phyloP scores from a whole-genome alignment of 2,329 filamentous ascomycete species.

The Trichophaea hybrida region DNA sequence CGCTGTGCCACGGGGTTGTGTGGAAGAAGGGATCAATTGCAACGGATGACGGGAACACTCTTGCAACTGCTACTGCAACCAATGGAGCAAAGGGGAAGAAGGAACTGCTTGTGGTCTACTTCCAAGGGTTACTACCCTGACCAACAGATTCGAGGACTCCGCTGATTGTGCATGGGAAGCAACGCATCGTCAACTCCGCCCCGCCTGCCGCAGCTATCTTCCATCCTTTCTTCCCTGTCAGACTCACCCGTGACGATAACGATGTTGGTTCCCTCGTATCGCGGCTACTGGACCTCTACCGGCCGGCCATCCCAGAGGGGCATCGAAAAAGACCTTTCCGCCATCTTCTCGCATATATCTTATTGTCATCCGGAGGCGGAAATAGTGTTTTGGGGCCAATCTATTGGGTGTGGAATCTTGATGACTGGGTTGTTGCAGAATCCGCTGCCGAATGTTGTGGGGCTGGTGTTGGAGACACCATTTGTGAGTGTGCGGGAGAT shows the following conservation, averaged over 20 bases:
- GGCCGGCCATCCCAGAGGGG: conserved; percentile 57
- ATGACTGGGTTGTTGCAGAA: conserved; percentile 9
- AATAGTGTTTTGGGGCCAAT: conserved; percentile 58
- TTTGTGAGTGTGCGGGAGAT: conserved; percentile 58
- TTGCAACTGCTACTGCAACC: conserved; percentile 10
- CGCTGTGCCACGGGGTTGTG: conserved; percentile 44
- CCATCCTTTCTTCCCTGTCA: conserved; percentile 29
- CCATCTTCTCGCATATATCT: conserved; percentile 37
- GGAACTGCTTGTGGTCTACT: conserved; percentile 35
- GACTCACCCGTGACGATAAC: conserved; percentile 27
- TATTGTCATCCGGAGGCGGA: conserved; percentile 25
- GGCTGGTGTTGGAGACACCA: conserved; percentile 59
- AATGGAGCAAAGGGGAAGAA: conserved; percentile 16
- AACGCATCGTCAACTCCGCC: conserved; percentile 37
- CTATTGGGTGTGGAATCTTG: conserved; percentile 58
- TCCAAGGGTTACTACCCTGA: conserved; percentile 33
- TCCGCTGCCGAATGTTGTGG: conserved; percentile 28
- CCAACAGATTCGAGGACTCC: neutral
- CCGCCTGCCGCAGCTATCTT: conserved; percentile 36
- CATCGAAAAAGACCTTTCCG: conserved; percentile 54
- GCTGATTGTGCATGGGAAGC: conserved; percentile 18
- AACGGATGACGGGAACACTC: conserved; percentile 45
- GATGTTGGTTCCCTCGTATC: conserved; percentile 42
- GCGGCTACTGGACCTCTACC: conserved; percentile 64
- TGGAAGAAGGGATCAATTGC: conserved; percentile 52